Conservation (phyloP, 352 stramenopile species). For the Pythium scleroteichum region DNA sequence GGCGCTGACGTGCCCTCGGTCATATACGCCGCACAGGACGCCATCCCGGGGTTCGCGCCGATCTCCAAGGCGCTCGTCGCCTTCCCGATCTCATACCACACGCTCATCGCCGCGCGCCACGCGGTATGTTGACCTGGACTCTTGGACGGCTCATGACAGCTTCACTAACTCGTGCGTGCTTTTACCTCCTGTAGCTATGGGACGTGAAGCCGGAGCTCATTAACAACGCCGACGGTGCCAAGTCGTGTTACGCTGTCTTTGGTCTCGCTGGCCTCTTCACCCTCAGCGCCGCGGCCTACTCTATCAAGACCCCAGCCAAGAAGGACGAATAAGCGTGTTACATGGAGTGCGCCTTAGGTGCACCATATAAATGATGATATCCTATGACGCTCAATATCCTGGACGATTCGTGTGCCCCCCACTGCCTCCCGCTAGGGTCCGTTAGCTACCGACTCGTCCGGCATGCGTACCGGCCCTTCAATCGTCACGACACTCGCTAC, state of each 20-base stretch:
- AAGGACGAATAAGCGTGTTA: constrained; percentile 12
- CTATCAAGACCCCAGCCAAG: constrained; percentile 22
- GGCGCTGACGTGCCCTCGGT: constrained; percentile 62
- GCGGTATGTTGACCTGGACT: constrained; percentile 29
- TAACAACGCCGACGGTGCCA: constrained; percentile 68
- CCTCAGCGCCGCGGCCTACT: constrained; percentile 17
- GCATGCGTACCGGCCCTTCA: constrained; percentile 4
- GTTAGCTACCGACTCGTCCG: background rate
- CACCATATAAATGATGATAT: constrained; percentile 16
- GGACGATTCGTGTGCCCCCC: too few species aligned
- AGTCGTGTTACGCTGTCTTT: constrained; percentile 61
- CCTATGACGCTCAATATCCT: background rate
- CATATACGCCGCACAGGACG: constrained; percentile 52
- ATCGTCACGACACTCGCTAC: constrained; percentile 15
- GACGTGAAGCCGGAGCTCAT: constrained; percentile 89
- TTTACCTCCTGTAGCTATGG: constrained; percentile 58
- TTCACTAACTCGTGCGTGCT: background rate
- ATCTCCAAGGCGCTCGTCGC: constrained; percentile 87
- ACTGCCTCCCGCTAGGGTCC: background rate
- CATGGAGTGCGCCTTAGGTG: constrained; percentile 3
- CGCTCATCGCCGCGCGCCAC: constrained; percentile 80
- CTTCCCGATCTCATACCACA: constrained; percentile 93
- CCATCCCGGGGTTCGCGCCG: constrained; percentile 37
- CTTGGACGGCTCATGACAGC: background rate
- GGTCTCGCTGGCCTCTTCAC: constrained; percentile 50